Evolutionary conservation across 768 basidiomycete species (phyloP).

Genomic region (Atractiella rhizophila): DNA sequence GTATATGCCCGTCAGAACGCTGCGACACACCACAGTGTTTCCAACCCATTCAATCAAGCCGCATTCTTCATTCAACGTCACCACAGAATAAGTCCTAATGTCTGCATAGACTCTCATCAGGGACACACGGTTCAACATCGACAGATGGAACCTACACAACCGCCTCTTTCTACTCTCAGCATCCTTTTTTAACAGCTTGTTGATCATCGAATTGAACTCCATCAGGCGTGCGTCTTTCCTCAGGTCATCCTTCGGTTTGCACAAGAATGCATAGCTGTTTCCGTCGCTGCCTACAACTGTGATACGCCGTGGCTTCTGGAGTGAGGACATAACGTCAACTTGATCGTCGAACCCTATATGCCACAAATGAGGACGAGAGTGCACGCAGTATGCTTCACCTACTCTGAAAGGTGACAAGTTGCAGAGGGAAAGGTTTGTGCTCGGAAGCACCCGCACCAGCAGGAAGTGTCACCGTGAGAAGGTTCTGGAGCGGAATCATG

Average conservation of each 20-base stretch:
- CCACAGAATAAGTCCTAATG: constrained; percentile 94
- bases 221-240: constrained; percentile 90
- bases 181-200: constrained; percentile 76
- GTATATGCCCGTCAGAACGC: constrained; percentile 45
- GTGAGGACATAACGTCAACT: constrained; percentile 68
- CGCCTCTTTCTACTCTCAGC: constrained; percentile 76
- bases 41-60: constrained; percentile 98
- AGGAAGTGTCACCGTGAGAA: constrained; percentile 67
- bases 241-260: constrained; percentile 90
- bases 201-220: constrained; percentile 96
- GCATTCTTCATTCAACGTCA: constrained; percentile 87
- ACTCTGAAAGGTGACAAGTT: constrained; percentile 55
- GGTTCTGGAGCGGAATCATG: constrained; percentile 79
- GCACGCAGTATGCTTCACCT: constrained; percentile 9
- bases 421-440: constrained; percentile 55
- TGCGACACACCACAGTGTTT: constrained; percentile 60
- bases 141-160: constrained; percentile 36
- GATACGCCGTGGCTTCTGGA: constrained; percentile 76
- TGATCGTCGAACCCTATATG: constrained; percentile 54
- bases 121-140: not conserved
- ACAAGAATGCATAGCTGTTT: constrained; percentile 63
- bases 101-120: constrained; percentile 26
- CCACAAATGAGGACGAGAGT: too few species aligned
- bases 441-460: constrained; percentile 31
- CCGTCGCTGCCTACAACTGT: constrained; percentile 62